Conservation (phyloP, 805 yeast species). For the Torulaspora indica region DNA sequence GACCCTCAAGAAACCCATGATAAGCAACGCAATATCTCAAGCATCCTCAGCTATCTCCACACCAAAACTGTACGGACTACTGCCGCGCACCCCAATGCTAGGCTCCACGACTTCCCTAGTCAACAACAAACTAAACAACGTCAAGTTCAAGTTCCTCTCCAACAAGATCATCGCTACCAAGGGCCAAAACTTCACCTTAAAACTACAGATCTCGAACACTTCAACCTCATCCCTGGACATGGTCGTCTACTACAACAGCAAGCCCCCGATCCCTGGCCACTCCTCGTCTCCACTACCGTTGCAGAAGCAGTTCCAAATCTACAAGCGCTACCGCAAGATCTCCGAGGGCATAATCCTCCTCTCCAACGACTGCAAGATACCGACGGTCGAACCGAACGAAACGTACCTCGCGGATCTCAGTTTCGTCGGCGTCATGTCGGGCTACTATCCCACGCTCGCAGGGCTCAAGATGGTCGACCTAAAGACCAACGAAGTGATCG, state of each 20-base stretch:
- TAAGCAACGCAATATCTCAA: slow-evolving; percentile 12
- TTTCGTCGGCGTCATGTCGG: slow-evolving; percentile 31
- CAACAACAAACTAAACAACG: slow-evolving; percentile 23
- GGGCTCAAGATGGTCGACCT: slow-evolving; percentile 35
- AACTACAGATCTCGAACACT: slow-evolving; percentile 30
- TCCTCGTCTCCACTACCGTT: slow-evolving; percentile 17
- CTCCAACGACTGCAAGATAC: slow-evolving; percentile 34
- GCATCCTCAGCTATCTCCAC: slow-evolving; percentile 19
- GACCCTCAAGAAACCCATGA: slow-evolving; percentile 24
- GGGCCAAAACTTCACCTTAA: slow-evolving; percentile 27
- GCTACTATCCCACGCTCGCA: slow-evolving; percentile 29
- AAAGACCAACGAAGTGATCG: slow-evolving; percentile 29
- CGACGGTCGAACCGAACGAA: slow-evolving; percentile 28
- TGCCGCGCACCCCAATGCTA: slow-evolving; percentile 10
- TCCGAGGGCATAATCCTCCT: slow-evolving; percentile 33
- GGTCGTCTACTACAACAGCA: slow-evolving; percentile 30
- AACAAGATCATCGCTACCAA: slow-evolving; percentile 18
- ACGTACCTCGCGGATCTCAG: slow-evolving; percentile 29
- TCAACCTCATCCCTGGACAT: slow-evolving; percentile 26
- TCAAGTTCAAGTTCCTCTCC: slow-evolving; percentile 29
- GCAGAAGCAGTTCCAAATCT: slow-evolving; percentile 26
- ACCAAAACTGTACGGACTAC: slow-evolving; percentile 19
- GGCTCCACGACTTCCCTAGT: slow-evolving; percentile 22
- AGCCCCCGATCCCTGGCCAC: slow-evolving; percentile 10
- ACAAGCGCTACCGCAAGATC: slow-evolving; percentile 21